These are phyloP conservation scores for Citrus maxima DNA, from an alignment of 345 rosid genomes.

Conservation along the genomic window DNA sequence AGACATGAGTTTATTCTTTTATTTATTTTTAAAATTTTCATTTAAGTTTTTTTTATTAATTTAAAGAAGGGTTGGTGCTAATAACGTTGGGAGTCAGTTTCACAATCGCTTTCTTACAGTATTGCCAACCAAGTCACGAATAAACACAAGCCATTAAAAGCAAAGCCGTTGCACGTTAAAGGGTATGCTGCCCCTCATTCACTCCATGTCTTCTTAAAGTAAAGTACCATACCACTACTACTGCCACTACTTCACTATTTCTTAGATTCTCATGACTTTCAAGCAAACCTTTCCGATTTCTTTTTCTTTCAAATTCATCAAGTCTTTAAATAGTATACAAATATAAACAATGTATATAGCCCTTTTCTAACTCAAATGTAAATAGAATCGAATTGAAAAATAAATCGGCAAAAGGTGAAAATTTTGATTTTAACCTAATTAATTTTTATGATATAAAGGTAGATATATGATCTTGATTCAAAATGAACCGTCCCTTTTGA, in stretches of 20 bases:
- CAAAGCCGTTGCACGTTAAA: conserved; percentile 36
- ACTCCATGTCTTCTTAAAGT: conserved; percentile 33
- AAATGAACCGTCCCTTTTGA: too few species aligned
- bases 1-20: background rate
- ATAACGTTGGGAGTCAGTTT: conserved; percentile 19
- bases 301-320: background rate
- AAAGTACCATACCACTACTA: conserved; percentile 16
- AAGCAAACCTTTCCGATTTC: conserved; percentile 17
- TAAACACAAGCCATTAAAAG: conserved; percentile 24
- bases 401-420: too few species aligned
- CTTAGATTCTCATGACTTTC: conserved; percentile 27
- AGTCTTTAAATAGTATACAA: too few species aligned
- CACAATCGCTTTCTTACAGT: conserved; percentile 6
- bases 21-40: background rate
- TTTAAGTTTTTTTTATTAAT: background rate
- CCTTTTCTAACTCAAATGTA: too few species aligned
- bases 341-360: too few species aligned
- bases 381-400: too few species aligned
- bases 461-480: too few species aligned
- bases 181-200: conserved; percentile 16
- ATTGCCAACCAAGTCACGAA: conserved; percentile 21
- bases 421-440: too few species aligned
- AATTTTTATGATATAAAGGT: too few species aligned
- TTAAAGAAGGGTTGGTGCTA: conserved; percentile 21
- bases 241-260: conserved; percentile 9